Conservation (phyloP, 495 filamentous ascomycete species). For the Tuber brumale region DNA sequence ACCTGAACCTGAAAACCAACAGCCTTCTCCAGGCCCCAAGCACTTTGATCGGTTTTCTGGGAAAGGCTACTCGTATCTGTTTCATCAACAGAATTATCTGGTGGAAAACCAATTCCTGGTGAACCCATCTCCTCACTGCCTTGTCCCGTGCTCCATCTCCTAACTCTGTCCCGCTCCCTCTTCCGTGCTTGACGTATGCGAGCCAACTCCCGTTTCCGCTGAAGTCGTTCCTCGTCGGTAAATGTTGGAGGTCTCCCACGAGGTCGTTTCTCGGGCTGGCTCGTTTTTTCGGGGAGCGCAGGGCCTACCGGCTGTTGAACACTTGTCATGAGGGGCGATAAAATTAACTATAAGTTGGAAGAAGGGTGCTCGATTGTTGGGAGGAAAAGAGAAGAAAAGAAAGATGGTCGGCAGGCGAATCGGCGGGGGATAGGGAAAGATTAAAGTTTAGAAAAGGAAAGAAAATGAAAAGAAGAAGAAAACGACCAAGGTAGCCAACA, state of each 20-base stretch:
- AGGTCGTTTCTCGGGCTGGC: conserved; percentile 28
- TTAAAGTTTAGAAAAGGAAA: neutral
- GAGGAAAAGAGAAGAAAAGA: neutral
- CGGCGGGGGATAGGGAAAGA: neutral
- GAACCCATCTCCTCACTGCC: conserved; percentile 7
- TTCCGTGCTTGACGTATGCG: conserved; percentile 33
- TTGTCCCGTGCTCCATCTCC: conserved; percentile 31
- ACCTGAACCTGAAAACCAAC: conserved; percentile 1
- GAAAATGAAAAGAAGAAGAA: neutral
- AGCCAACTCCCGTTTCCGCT: conserved; percentile 35
- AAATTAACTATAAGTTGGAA: neutral
- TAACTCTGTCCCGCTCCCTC: conserved; percentile 31
- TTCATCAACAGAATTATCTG: neutral
- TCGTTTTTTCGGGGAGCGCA: neutral
- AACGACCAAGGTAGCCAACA: neutral
- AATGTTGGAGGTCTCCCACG: conserved; percentile 38
- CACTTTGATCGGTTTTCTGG: neutral
- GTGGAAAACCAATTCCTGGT: neutral
- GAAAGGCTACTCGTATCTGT: neutral
- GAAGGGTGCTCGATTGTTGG: neutral
- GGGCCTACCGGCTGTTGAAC: neutral
- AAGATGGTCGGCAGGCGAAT: neutral
- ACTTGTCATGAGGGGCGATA: neutral
- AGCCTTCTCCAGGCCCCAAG: neutral
- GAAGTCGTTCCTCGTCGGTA: conserved; percentile 33